A percentile compares a stretch with the other conserved stretches of the same genome.
Evolutionary conservation across 192 early-diverging fungal species (phyloP).

Genomic region (Rhizophagus clarus): DNA sequence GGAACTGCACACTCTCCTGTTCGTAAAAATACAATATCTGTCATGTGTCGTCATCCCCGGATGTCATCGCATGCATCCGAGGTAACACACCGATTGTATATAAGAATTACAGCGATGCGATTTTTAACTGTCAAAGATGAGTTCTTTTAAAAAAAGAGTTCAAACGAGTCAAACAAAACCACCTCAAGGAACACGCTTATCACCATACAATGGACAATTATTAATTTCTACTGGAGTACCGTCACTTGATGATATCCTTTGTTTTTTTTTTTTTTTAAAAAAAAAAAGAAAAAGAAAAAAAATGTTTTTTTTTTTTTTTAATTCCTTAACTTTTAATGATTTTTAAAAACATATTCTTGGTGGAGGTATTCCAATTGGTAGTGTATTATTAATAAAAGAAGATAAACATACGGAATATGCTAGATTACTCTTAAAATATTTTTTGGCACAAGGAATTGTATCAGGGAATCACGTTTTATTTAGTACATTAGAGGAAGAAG

Average conservation of each 20-base stretch:
- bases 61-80: too few species aligned
- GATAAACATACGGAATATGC: constrained; percentile 85
- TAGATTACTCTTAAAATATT: constrained; percentile 77
- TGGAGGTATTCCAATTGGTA: constrained; percentile 85
- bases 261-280: neutral
- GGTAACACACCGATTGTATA: too few species aligned
- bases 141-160: too few species aligned
- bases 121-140: too few species aligned
- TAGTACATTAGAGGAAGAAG: constrained; percentile 66
- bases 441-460: constrained; percentile 83
- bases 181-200: constrained; percentile 73
- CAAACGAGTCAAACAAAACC: constrained; percentile 30
- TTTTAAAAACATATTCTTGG: constrained; percentile 57
- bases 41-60: too few species aligned
- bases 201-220: constrained; percentile 75
- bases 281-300: neutral
- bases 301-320: neutral
- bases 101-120: too few species aligned
- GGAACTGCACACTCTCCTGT: too few species aligned
- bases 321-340: constrained; percentile 1
- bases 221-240: constrained; percentile 83
- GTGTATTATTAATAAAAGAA: constrained; percentile 73
- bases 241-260: constrained; percentile 78
- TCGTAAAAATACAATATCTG: too few species aligned
- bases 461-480: constrained; percentile 71